Percentiles rank a stretch among this genome's conserved stretches.
phyloP scores from a whole-genome alignment of 352 stramenopile species.

The Globisporangium uncinulatum region DNA sequence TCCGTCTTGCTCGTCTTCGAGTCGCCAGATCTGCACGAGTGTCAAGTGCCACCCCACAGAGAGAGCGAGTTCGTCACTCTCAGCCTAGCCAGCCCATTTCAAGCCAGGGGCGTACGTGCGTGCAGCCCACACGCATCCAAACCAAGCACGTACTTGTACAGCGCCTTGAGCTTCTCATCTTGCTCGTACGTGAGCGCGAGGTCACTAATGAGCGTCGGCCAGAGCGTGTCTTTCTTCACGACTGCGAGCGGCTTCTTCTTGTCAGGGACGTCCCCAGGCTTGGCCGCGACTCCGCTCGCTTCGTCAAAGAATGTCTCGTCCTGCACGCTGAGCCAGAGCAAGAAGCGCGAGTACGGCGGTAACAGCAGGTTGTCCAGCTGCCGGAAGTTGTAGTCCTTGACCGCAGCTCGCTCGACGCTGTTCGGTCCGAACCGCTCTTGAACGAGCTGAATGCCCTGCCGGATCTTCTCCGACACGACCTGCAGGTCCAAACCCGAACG shows the following conservation, averaged over 20 bases:
- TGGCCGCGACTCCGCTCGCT: slow-evolving; percentile 36
- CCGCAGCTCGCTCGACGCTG: slow-evolving; percentile 74
- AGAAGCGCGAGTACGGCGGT: slow-evolving; percentile 83
- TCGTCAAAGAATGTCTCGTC: slow-evolving; percentile 83
- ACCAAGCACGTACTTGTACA: slow-evolving; percentile 71
- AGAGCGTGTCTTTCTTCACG: slow-evolving; percentile 83
- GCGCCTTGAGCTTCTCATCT: slow-evolving; percentile 84
- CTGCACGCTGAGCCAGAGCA: slow-evolving; percentile 88
- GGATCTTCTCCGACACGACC: slow-evolving; percentile 64
- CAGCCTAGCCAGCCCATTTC: neutral
- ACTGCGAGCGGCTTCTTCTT: slow-evolving; percentile 61
- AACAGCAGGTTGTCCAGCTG: slow-evolving; percentile 82
- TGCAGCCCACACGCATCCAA: neutral
- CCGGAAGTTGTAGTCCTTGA: slow-evolving; percentile 89
- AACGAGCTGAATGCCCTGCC: slow-evolving; percentile 70
- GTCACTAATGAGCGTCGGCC: slow-evolving; percentile 70
- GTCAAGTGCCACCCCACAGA: neutral
- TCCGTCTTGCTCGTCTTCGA: slow-evolving; percentile 83
- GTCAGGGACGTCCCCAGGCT: slow-evolving; percentile 42
- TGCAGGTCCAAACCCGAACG: slow-evolving; percentile 3
- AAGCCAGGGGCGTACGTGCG: too few species aligned
- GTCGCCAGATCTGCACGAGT: slow-evolving; percentile 44
- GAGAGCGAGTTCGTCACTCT: neutral
- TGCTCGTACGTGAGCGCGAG: slow-evolving; percentile 85
- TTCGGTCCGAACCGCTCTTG: slow-evolving; percentile 82